Percentiles rank a stretch among this genome's conserved stretches.
phyloP scores from a whole-genome alignment of 202 grass and related monocot species.

The Eragrostis tef region DNA sequence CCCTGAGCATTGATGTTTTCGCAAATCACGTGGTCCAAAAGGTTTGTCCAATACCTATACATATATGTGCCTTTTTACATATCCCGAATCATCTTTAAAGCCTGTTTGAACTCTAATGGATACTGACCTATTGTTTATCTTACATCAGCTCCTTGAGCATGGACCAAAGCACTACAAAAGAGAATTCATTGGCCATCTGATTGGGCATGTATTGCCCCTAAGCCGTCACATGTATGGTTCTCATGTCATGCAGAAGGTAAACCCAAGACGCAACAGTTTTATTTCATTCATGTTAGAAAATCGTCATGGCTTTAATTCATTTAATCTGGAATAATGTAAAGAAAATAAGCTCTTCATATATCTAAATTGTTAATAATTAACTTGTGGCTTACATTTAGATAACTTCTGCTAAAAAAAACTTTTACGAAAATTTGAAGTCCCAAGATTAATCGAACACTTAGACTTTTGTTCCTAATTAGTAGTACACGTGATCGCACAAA shows the following conservation, averaged over 20 bases:
- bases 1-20: constrained; percentile 47
- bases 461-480: too few species aligned
- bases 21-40: constrained; percentile 57
- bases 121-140: neutral
- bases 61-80: neutral
- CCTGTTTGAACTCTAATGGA: too few species aligned
- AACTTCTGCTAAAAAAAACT: too few species aligned
- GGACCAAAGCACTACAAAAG: constrained; percentile 52
- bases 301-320: neutral
- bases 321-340: neutral
- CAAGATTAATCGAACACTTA: too few species aligned
- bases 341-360: neutral
- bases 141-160: constrained; percentile 61
- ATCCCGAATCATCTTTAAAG: neutral
- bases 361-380: too few species aligned
- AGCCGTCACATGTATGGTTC: constrained; percentile 57
- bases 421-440: too few species aligned
- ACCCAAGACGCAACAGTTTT: neutral
- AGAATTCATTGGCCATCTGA: constrained; percentile 49
- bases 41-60: constrained; percentile 20
- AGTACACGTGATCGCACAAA: too few species aligned
- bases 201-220: constrained; percentile 53
- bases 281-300: neutral
- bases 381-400: neutral
- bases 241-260: constrained; percentile 69